phyloP scores from a whole-genome alignment of 805 yeast species.

The Torulaspora indica region DNA sequence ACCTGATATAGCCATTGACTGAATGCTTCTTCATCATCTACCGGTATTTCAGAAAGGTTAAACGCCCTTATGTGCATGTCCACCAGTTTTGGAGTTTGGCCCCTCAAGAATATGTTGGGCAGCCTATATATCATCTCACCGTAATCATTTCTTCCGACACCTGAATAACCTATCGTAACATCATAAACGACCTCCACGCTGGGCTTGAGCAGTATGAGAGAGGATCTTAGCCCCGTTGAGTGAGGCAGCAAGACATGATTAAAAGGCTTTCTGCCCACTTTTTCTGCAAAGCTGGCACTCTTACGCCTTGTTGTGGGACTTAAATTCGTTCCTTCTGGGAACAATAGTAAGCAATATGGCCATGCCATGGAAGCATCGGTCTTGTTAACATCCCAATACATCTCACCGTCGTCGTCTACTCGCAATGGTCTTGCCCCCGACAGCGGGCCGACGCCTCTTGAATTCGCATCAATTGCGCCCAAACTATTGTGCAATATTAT shows the following conservation, averaged over 20 bases:
- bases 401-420: conserved; percentile 30
- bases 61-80: conserved; percentile 61
- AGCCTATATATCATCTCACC: conserved; percentile 78
- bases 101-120: conserved; percentile 56
- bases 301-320: conserved; percentile 58
- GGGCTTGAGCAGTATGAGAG: conserved; percentile 51
- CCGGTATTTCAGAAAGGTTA: conserved; percentile 59
- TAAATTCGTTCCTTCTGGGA: conserved; percentile 93
- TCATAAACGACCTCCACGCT: conserved; percentile 66
- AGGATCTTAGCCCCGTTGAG: conserved; percentile 68
- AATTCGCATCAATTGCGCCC: conserved; percentile 53
- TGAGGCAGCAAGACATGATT: conserved; percentile 77
- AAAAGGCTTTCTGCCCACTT: conserved; percentile 45
- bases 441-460: conserved; percentile 53
- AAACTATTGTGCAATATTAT: conserved; percentile 52
- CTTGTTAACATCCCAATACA: conserved; percentile 24
- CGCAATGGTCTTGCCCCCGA: conserved; percentile 34
- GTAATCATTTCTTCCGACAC: conserved; percentile 53
- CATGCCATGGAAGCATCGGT: conserved; percentile 26
- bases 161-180: conserved; percentile 77
- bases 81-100: conserved; percentile 65
- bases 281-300: conserved; percentile 54
- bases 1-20: conserved; percentile 67
- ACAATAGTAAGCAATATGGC: conserved; percentile 69
- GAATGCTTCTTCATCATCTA: conserved; percentile 50